Evolutionary conservation across 306 rosid genomes (phyloP).

Genomic region (Fragaria ananassa): DNA sequence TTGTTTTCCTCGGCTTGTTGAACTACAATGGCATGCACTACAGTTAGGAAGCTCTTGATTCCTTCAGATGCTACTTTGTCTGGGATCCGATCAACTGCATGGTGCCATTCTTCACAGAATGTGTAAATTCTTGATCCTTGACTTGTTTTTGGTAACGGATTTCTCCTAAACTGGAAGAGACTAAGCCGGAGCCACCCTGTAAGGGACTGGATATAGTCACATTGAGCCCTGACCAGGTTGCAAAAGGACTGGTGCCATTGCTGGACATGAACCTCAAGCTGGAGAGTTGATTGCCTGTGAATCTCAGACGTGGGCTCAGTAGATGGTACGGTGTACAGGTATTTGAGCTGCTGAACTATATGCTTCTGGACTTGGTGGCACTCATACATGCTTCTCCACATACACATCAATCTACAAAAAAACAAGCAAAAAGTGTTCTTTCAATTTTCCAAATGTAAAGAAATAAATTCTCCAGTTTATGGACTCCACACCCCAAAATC

Average conservation of each 20-base stretch:
- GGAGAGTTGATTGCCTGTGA: slow-evolving; percentile 82
- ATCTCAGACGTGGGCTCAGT: slow-evolving; percentile 79
- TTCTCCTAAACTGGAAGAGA: slow-evolving; percentile 69
- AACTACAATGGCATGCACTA: slow-evolving; percentile 76
- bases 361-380: slow-evolving; percentile 96
- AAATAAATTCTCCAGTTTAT: background rate
- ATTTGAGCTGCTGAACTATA: slow-evolving; percentile 91
- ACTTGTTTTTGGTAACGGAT: slow-evolving; percentile 45
- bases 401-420: slow-evolving; percentile 76
- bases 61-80: slow-evolving; percentile 91
- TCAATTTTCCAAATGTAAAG: background rate
- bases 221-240: slow-evolving; percentile 72
- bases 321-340: slow-evolving; percentile 75
- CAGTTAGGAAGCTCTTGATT: slow-evolving; percentile 80
- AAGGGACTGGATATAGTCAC: slow-evolving; percentile 80
- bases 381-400: slow-evolving; percentile 99
- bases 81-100: slow-evolving; percentile 75
- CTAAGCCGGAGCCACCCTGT: slow-evolving; percentile 90
- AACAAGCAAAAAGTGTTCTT: background rate
- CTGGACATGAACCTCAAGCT: slow-evolving; percentile 86
- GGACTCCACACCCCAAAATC: background rate
- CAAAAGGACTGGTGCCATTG: slow-evolving; percentile 93
- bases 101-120: slow-evolving; percentile 89
- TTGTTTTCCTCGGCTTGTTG: slow-evolving; percentile 83
- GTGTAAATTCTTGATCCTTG: slow-evolving; percentile 75